Base-by-base conservation (phyloP, 192 early-diverging fungal species). In the Backusella mclennaniae region DNA sequence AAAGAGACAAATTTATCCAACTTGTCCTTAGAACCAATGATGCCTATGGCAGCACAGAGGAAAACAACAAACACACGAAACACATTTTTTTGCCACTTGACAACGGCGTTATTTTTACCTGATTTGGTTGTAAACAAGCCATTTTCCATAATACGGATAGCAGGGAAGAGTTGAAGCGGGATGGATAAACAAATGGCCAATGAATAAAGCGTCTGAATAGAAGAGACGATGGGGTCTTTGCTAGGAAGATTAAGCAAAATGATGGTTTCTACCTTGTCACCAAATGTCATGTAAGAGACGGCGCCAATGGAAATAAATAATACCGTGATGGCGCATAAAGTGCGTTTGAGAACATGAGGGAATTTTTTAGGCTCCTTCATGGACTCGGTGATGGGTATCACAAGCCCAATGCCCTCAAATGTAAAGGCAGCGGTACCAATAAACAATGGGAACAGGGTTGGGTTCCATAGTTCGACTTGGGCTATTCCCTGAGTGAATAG, bases 341-440 rank as follows among this genome's bases (percentile, higher is more conserved):
- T 85, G 7, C 81, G 71, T 15, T 77, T 79, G 14, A 89, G 77
- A 4, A 89, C 88, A 1, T 70, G 73, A 31, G 87, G 86, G 67
- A 89, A 88, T 26, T 88, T 84, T 67, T 88, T 76, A 11, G 87
- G 87, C 23, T 89, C 85, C 42, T 81, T 86, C 88, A 89, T 89
- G 3, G 87, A 85, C 68, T 87, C 84, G 0, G 84, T 82, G 69
- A 89, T 85, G 23, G 88, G 88, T 38, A 89, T 89, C 4, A 82
- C 80, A 66, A 79, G 36, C 11, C 96, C 95, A 76, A 98, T 95
- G 36, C 96, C 96, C 83, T 98, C 96, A 83, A 93, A 98, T 6
- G 95, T 93, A 82, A 96, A 98, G 44, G 96, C 93, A 38, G 96
- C 95, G 4, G 96, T 98, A 42, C 96, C 96, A 66, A 98, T 88